These are phyloP conservation scores for Ulmus americana DNA, from an alignment of 331 rosid species.

Conservation along the genomic window DNA sequence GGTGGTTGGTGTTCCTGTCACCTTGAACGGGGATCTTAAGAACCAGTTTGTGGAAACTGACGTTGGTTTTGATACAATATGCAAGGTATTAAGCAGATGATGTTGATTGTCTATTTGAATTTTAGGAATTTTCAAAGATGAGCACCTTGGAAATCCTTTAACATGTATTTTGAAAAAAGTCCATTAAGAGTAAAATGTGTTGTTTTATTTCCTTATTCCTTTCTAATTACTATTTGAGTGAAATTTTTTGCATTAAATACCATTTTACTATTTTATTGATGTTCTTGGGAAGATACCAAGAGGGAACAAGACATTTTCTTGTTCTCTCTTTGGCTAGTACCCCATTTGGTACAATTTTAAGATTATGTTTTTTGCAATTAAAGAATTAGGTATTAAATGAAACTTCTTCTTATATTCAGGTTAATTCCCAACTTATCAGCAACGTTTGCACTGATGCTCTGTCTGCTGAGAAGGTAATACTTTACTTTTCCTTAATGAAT, in stretches of 20 bases:
- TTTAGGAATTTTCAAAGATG: background rate
- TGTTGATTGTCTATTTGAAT: conserved; percentile 6
- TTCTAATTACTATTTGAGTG: too few relatives aligned
- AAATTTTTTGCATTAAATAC: too few relatives aligned
- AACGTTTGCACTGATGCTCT: conserved; percentile 97
- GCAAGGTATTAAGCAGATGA: conserved; percentile 58
- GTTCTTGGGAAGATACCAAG: background rate
- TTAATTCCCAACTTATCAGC: conserved; percentile 97
- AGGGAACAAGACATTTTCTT: background rate
- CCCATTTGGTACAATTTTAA: background rate
- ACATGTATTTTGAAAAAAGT: background rate
- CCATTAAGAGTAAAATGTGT: background rate
- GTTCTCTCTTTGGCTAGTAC: background rate
- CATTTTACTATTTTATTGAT: too few relatives aligned
- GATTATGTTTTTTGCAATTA: background rate
- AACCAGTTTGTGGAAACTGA: conserved; percentile 93
- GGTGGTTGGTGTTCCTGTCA: conserved; percentile 99
- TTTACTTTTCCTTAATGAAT: conserved; percentile 8
- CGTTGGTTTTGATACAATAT: conserved; percentile 95
- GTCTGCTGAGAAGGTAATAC: conserved; percentile 87
- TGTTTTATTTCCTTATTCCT: background rate
- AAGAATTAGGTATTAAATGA: background rate
- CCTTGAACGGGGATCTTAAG: conserved; percentile 94
- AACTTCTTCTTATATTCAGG: conserved; percentile 37
- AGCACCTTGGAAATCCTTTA: background rate